Base-by-base conservation (phyloP, 805 yeast genomes). In the Scheffersomyces spartinae region DNA sequence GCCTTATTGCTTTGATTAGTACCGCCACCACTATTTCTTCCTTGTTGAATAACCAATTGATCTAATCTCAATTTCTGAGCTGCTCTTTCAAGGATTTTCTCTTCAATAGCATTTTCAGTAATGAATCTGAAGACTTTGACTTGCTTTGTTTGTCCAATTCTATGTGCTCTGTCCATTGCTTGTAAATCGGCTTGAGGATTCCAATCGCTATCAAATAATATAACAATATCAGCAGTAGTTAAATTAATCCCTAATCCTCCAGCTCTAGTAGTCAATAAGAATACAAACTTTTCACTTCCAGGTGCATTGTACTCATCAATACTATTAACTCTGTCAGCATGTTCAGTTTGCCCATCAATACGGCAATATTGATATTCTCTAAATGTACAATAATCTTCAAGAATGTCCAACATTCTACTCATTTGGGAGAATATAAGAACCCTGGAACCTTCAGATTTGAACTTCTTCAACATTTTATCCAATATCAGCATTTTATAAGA, bases 221-320 rank as follows among this genome's bases (percentile, higher is more conserved):
- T 68, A 24, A 80, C 93, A 34, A 75, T 61, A 48, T 80, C 86
- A 1, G 91, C 91, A n/a, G 74, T 57, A 4, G 91, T 80, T 42
- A 80, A 62, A 44, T 80, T 80, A 41, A 80, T 80, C 52, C 93
- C 93, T 46, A 84, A 63, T 7, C 95, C 95, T 52, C 95, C 91
- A 23, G 93, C 93, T 61, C 93, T 70, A 3, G 93, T 80, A 4
- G 93, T 80, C 36, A 80, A 58, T 33, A 80, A 51, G 38, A 80
- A 80, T n/a, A 78, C 61, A 45, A 80, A 80, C 38, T 80, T 80
- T 9, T 68, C 63, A 5, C 80, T 70, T 21, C 61, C 81, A 8
- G 84, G 85, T n/a, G 67, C 71, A 42, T 80, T 80, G 46, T 75
- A 80, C 20, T 76, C 85, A 51, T 80, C 93, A 35, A 80, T 80